phyloP scores from a whole-genome alignment of 495 filamentous ascomycete species.

The Aspergillus panamensis region DNA sequence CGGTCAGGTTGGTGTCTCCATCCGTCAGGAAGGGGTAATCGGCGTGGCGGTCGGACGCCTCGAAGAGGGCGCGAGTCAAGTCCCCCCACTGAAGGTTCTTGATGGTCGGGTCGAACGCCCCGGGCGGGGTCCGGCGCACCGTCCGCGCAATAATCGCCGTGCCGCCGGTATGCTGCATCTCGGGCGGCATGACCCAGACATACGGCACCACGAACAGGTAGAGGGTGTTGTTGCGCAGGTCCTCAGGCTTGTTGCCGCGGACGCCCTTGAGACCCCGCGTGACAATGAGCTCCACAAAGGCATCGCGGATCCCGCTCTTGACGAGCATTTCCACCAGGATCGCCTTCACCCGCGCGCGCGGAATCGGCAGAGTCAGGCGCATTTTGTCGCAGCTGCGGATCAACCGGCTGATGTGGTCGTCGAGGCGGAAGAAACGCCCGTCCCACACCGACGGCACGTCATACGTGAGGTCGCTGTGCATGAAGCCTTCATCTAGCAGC shows the following conservation, averaged over 20 bases:
- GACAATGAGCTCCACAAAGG: constrained; percentile 40
- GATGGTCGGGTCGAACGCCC: constrained; percentile 37
- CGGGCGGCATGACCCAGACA: constrained; percentile 40
- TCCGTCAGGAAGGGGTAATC: constrained; percentile 37
- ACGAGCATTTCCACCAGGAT: constrained; percentile 36
- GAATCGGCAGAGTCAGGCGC: constrained; percentile 32
- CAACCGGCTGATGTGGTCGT: constrained; percentile 35
- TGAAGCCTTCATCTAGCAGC: constrained; percentile 38
- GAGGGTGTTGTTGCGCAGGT: constrained; percentile 29
- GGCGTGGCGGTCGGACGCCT: constrained; percentile 28
- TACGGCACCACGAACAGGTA: constrained; percentile 39
- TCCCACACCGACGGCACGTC: constrained; percentile 42
- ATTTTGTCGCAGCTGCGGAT: constrained; percentile 35
- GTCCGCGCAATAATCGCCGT: constrained; percentile 38
- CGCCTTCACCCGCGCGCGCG: constrained; percentile 27
- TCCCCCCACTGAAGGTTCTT: constrained; percentile 46
- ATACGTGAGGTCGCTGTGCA: constrained; percentile 41
- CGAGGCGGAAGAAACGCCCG: constrained; percentile 36
- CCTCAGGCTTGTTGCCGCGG: constrained; percentile 25
- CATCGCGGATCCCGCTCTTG: constrained; percentile 37
- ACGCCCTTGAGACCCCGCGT: constrained; percentile 38
- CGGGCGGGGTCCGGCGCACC: constrained; percentile 33
- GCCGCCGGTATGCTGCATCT: constrained; percentile 33
- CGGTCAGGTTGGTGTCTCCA: constrained; percentile 34
- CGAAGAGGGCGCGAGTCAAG: constrained; percentile 32